Evolutionary conservation across 1,284 basidiomycete genomes (phyloP).

Genomic region (Boletus semigastroideus): DNA sequence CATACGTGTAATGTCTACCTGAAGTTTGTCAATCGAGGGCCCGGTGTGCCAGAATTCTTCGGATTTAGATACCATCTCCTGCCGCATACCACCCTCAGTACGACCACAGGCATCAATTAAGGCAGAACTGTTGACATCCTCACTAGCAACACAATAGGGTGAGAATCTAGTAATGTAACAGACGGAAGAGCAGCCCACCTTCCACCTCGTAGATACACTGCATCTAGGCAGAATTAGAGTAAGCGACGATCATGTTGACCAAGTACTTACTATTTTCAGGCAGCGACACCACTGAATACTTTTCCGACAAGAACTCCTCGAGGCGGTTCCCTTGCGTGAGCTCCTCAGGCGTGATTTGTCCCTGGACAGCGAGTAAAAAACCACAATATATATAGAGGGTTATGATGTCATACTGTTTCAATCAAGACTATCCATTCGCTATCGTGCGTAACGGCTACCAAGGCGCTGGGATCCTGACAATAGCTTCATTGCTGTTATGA

Average conservation of each 20-base stretch:
- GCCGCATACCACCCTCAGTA: neutral
- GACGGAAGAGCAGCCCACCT: neutral
- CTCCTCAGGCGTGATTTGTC: neutral
- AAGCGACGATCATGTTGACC: neutral
- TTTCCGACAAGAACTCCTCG: neutral
- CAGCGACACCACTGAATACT: neutral
- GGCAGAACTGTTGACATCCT: neutral
- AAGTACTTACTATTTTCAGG: neutral
- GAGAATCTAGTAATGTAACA: too few species aligned
- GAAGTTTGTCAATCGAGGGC: too few species aligned
- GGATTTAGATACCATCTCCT: too few species aligned
- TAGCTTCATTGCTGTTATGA: neutral
- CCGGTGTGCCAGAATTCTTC: too few species aligned
- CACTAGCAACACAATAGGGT: neutral
- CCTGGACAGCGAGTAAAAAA: neutral
- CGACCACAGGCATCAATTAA: neutral
- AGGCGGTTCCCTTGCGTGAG: neutral
- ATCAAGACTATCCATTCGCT: conserved; percentile 3
- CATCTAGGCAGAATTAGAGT: neutral
- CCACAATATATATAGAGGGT: neutral
- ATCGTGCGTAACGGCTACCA: conserved; percentile 5
- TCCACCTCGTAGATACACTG: neutral
- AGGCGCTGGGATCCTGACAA: neutral
- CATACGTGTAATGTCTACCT: conserved; percentile 3
- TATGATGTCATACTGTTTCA: neutral